Conservation (phyloP, 2,329 filamentous ascomycete genomes). For the Fusarium sp. region DNA sequence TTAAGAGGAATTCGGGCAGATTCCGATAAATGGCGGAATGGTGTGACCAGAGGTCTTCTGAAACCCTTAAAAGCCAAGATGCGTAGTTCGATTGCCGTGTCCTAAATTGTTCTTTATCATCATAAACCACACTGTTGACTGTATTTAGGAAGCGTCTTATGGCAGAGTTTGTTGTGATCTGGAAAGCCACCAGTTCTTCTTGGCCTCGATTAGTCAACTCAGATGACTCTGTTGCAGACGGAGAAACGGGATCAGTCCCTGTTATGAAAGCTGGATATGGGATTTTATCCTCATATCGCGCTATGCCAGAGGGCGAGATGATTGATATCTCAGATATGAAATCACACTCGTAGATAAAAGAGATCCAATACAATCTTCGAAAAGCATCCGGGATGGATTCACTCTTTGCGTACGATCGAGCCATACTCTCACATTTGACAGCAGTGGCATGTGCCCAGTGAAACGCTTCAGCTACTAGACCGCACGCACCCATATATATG, state of each 20-base stretch:
- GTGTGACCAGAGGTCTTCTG: constrained; percentile 45
- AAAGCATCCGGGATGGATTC: constrained; percentile 38
- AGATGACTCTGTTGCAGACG: not conserved
- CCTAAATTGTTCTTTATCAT: constrained; percentile 44
- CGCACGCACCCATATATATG: constrained; percentile 44
- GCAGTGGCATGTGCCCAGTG: constrained; percentile 46
- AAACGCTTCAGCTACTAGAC: constrained; percentile 42
- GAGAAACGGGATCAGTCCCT: rapidly evolving
- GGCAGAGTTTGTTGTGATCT: constrained; percentile 49
- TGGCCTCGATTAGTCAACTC: not conserved
- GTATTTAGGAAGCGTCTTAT: constrained; percentile 49
- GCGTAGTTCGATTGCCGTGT: constrained; percentile 39
- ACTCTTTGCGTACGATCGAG: constrained; percentile 5
- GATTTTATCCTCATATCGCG: constrained; percentile 45
- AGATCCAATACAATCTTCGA: constrained; percentile 47
- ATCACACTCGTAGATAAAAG: constrained; percentile 49
- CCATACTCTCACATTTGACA: constrained; percentile 47
- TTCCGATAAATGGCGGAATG: constrained; percentile 47
- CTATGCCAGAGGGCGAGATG: constrained; percentile 47
- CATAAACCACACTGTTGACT: constrained; percentile 48
- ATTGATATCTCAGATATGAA: constrained; percentile 49
- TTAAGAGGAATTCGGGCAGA: constrained; percentile 43
- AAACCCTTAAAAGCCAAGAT: constrained; percentile 45
- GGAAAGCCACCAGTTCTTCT: constrained; percentile 48
- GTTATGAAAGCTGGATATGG: constrained; percentile 20